These are phyloP conservation scores for Cytospora piceae DNA, from an alignment of 2,329 filamentous ascomycete genomes.

Conservation along the genomic window DNA sequence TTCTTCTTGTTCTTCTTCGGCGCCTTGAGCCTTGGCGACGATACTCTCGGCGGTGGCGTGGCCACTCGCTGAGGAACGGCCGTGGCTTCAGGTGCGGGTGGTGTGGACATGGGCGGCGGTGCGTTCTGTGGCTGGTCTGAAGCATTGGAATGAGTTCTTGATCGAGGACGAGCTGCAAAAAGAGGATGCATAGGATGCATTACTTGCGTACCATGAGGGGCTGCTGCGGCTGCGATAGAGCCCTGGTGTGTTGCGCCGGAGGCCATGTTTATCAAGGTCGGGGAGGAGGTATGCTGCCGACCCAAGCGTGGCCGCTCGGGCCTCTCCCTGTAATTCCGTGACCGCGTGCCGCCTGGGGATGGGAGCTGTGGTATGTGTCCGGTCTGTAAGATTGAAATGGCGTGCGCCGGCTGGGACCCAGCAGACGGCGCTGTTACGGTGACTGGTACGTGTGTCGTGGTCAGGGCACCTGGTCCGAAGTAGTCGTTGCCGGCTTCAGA, in stretches of 20 bases:
- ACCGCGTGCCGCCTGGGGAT: slow-evolving; percentile 72
- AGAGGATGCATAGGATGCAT: slow-evolving; percentile 41
- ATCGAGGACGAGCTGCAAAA: slow-evolving; percentile 46
- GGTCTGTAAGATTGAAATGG: slow-evolving; percentile 77
- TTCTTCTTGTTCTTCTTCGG: slow-evolving; percentile 60
- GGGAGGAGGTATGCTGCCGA: slow-evolving; percentile 80
- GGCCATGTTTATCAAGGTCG: slow-evolving; percentile 67
- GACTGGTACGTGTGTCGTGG: slow-evolving; percentile 44
- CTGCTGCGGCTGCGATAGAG: slow-evolving; percentile 37
- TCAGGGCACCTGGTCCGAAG: slow-evolving; percentile 68
- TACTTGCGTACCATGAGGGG: slow-evolving; percentile 44
- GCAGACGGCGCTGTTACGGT: slow-evolving; percentile 44
- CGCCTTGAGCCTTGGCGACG: slow-evolving; percentile 53
- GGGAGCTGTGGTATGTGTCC: slow-evolving; percentile 81
- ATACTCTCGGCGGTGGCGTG: slow-evolving; percentile 53
- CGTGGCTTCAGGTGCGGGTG: slow-evolving; percentile 46
- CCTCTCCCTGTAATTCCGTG: slow-evolving; percentile 60
- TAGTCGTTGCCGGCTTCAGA: slow-evolving; percentile 77
- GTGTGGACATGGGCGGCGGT: slow-evolving; percentile 51
- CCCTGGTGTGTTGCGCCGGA: slow-evolving; percentile 49
- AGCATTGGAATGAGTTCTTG: slow-evolving; percentile 60
- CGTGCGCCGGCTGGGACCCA: slow-evolving; percentile 40
- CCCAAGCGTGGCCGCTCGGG: slow-evolving; percentile 63
- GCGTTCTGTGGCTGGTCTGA: slow-evolving; percentile 54
- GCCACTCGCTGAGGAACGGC: slow-evolving; percentile 53